Conservation (phyloP, 2,329 filamentous ascomycete genomes). For the Sordariomycetes sp. region DNA sequence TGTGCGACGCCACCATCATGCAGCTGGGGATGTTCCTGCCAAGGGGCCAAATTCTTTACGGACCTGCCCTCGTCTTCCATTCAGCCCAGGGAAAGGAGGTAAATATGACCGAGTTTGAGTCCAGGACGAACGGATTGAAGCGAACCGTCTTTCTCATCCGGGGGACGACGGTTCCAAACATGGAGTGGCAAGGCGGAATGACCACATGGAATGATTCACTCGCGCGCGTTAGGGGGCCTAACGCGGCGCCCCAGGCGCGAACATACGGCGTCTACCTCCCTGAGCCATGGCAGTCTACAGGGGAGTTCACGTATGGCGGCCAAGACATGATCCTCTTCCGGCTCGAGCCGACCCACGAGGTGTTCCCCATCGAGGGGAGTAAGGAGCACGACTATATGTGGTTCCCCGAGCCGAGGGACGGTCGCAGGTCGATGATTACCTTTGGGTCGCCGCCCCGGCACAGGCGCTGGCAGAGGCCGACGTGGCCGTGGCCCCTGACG, state of each 20-base stretch:
- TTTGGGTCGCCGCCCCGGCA: slow-evolving; percentile 49
- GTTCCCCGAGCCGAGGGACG: slow-evolving; percentile 49
- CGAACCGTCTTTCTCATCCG: slow-evolving; percentile 60
- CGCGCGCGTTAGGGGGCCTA: slow-evolving; percentile 46
- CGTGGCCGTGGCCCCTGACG: slow-evolving; percentile 15
- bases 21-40: slow-evolving; percentile 65
- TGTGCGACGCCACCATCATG: slow-evolving; percentile 34
- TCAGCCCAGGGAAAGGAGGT: slow-evolving; percentile 60
- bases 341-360: slow-evolving; percentile 56
- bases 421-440: slow-evolving; percentile 40
- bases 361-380: slow-evolving; percentile 47
- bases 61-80: slow-evolving; percentile 53
- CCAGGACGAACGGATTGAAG: slow-evolving; percentile 62
- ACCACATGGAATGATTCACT: slow-evolving; percentile 46
- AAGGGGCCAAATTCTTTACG: slow-evolving; percentile 45
- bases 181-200: slow-evolving; percentile 35
- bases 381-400: slow-evolving; percentile 55
- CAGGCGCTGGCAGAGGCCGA: slow-evolving; percentile 22
- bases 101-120: slow-evolving; percentile 64
- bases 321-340: slow-evolving; percentile 55
- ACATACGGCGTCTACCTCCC: slow-evolving; percentile 56
- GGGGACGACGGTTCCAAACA: slow-evolving; percentile 43
- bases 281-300: slow-evolving; percentile 56
- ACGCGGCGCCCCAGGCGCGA: slow-evolving; percentile 32
- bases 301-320: slow-evolving; percentile 55